Base-by-base conservation (phyloP, 202 grass and related monocot genomes). In the Brachypodium distachyon region DNA sequence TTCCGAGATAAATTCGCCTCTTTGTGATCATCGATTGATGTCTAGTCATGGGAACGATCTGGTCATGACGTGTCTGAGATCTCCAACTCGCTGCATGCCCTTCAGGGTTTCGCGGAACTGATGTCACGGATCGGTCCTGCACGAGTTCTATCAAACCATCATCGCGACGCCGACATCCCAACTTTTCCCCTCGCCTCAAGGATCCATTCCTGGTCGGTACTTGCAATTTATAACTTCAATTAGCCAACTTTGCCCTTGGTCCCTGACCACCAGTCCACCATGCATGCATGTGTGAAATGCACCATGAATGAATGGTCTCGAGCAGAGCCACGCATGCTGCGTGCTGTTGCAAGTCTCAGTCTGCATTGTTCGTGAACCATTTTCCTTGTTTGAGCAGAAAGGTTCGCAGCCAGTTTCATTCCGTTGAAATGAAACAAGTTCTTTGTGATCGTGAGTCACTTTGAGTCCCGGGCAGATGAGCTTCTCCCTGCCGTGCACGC, bases 291-390 rank as follows among this genome's bases (percentile, higher is more conserved):
- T 18, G 7, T 7, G 44, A 63, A 52, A 44, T 33, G 18, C 32
- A 37, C 54, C 73, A 77, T 54, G 43, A 62, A 71, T 77, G 43
- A 29, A n/a, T n/a, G n/a, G n/a, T 32, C 25, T 69, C 48, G 42
- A 48, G 44, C 4, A 49, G 9, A 44, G 25, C 64, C 22, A 14
- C 25, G 25, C 23, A 26, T 26, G 21, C 2, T 26, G 61, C n/a
- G n/a, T n/a, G n/a, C n/a, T n/a, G n/a, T 65, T 25, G 34, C 61
- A 65, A 9, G 39, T 37, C 17, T 37, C 8, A 36, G 36, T 61
- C 62, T 4, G 13, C 39, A 29, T 29, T 11, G 40, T 10, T 26
- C 11, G 64, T 40, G 14, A 46, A 25, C 7, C 40, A 25, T 44
- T 38, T 59, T 32, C 26, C 22, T 40, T 21, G n/a, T n/a, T n/a